Evolutionary conservation across 768 basidiomycete genomes (phyloP), one percentile per base, ranked within the genome.

Genomic region (Boletus tylopilopsis): DNA sequence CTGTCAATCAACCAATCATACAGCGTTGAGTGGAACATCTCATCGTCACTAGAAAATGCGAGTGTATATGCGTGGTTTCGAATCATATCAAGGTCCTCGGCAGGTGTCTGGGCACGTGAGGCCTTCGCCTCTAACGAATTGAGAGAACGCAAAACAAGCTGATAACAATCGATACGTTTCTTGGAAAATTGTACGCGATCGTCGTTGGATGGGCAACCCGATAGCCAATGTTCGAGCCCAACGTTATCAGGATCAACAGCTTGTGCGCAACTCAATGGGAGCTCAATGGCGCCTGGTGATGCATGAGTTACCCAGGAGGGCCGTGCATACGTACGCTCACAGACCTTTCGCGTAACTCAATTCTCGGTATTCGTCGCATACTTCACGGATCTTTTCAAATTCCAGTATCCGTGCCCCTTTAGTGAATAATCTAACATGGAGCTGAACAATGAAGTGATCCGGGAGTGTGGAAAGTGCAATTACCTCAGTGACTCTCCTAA

Each of bases 1-100:
- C 82, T 81, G 24, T 73, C 72, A 37, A 96, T 87, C 42, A 94
- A 73, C 96, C 96, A 98, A 59, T 96, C 92, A 62, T 99, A 99
- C 50, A 99, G 66, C 16, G 84, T 85, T 27, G 87, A 92, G 68
- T 98, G 94, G 71, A 98, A 97, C 72, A 94, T 81, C 59, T 93
- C 86, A 65, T 98, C 96, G 27, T 87, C 80, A 58, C 85, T 85
- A 6, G 81, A 74, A 49, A 97, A 86, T 1, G 92, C 90, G 49
- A 94, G 76, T 30, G 87, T 84, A 64, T 94, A 96, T 0, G 94
- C 93, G 62, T 89, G 86, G 41, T 77, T 79, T 45, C 90, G 80
- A n/a, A 90, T 81, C 12, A 80, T 73, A 53, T 91, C 88, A 7
- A 80, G 77, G 41, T 85, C 81, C 30, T 78, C 78, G 18, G 66